A percentile compares a stretch with the other conserved stretches of the same genome.
Conservation (phyloP, 768 basidiomycete species). For the Lactifluus pinguis region DNA sequence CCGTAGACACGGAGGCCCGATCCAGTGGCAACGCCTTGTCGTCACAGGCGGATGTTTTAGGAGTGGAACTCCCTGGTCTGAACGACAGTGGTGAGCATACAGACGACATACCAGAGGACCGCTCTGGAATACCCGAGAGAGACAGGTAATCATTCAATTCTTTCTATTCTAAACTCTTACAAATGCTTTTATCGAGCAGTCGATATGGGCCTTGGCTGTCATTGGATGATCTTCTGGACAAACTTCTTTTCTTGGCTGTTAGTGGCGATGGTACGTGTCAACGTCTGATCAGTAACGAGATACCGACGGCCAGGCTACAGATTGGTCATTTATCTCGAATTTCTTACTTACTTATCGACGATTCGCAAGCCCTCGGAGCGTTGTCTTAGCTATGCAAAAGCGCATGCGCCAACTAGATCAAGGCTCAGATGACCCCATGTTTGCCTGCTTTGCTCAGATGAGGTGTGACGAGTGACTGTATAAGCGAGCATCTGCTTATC, state of each 20-base stretch:
- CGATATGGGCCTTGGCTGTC: slow-evolving; percentile 65
- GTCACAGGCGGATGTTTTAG: slow-evolving; percentile 1
- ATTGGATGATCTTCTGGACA: slow-evolving; percentile 72
- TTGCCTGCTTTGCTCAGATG: slow-evolving; percentile 85
- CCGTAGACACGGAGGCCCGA: slow-evolving; percentile 4
- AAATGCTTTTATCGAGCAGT: slow-evolving; percentile 26
- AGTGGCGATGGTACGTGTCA: slow-evolving; percentile 64
- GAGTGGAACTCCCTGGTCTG: slow-evolving; percentile 3
- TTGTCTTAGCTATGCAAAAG: slow-evolving; percentile 83
- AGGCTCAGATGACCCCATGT: slow-evolving; percentile 70
- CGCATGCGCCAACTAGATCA: slow-evolving; percentile 71
- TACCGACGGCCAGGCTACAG: slow-evolving; percentile 30
- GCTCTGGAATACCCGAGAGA: slow-evolving; percentile 24
- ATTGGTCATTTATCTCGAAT: slow-evolving; percentile 66
- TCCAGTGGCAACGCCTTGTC: slow-evolving; percentile 1
- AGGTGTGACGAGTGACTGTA: slow-evolving; percentile 36
- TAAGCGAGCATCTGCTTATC: not conserved
- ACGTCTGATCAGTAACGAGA: not conserved
- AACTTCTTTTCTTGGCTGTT: slow-evolving; percentile 71
- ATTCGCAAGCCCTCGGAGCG: slow-evolving; percentile 68
- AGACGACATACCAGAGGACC: slow-evolving; percentile 15
- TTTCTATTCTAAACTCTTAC: not conserved
- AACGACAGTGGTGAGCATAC: slow-evolving; percentile 6
- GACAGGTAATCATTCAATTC: slow-evolving; percentile 35
- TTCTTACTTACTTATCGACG: slow-evolving; percentile 80